phyloP scores from a whole-genome alignment of 345 rosid genomes.

The Citrus sp. region DNA sequence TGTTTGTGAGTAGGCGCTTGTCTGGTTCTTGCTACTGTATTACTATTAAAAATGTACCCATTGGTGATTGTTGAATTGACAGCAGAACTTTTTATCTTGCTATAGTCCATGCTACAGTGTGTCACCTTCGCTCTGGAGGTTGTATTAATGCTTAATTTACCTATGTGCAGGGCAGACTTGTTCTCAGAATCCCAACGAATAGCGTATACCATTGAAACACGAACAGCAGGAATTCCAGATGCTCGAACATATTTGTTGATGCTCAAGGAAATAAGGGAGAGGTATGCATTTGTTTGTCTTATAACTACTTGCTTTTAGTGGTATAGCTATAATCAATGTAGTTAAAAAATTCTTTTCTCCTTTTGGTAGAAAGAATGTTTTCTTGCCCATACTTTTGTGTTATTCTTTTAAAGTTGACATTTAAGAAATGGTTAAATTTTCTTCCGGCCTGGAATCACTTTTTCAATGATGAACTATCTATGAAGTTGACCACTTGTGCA shows the following conservation, averaged over 20 bases:
- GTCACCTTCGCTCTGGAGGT: background rate
- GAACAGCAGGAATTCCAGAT: slow-evolving; percentile 74
- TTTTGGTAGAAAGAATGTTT: background rate
- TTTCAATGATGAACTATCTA: background rate
- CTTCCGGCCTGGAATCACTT: background rate
- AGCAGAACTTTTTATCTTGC: background rate
- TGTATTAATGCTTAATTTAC: slow-evolving; percentile 9
- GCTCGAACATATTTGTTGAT: slow-evolving; percentile 81
- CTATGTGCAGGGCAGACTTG: slow-evolving; percentile 72
- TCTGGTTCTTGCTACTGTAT: background rate
- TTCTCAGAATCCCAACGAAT: slow-evolving; percentile 85
- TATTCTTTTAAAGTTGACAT: too few species aligned
- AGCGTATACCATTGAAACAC: slow-evolving; percentile 52
- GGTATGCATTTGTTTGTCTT: slow-evolving; percentile 34
- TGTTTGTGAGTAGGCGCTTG: too few species aligned
- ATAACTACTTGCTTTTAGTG: background rate
- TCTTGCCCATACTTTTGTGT: background rate
- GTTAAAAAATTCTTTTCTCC: background rate
- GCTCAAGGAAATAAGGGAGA: slow-evolving; percentile 69
- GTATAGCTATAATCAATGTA: background rate
- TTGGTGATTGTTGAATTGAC: background rate
- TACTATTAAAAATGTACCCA: background rate
- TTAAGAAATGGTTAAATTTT: background rate
- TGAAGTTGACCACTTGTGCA: background rate
- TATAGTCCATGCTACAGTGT: background rate